phyloP scores from a whole-genome alignment of 108 stramenopile species.

The Conticribra weissflogii region DNA sequence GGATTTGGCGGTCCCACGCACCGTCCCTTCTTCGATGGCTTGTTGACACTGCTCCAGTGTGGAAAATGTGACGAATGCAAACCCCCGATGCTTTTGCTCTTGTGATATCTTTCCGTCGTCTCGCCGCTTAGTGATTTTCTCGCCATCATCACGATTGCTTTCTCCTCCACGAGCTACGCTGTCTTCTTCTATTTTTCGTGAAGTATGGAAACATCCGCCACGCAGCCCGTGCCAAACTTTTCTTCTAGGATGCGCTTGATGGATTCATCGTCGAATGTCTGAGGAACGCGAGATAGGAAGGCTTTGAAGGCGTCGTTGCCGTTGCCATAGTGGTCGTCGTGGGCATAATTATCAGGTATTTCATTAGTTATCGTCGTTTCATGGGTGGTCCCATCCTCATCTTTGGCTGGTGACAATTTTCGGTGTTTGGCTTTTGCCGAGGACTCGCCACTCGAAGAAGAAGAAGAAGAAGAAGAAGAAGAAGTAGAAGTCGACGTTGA shows the following conservation, averaged over 20 bases:
- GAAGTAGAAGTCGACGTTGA: no score
- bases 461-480: conserved; percentile 11
- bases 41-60: conserved; percentile 20
- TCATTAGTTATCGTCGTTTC: not conserved
- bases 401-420: not conserved
- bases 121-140: conserved; percentile 9
- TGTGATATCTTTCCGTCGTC: conserved; percentile 1
- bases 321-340: not conserved
- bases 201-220: conserved; percentile 54
- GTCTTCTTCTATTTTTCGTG: conserved; percentile 23
- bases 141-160: not conserved
- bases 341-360: conserved; percentile 5
- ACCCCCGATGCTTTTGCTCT: conserved; percentile 60
- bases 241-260: conserved; percentile 55
- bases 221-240: conserved; percentile 47
- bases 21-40: conserved; percentile 53
- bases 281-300: conserved; percentile 76
- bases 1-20: conserved; percentile 59
- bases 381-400: not conserved
- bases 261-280: conserved; percentile 60
- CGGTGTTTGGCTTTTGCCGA: not conserved
- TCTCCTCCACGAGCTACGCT: conserved; percentile 11
- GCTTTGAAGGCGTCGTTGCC: conserved; percentile 54
- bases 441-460: not conserved
- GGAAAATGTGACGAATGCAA: conserved; percentile 73